Conservation (phyloP, 2,329 filamentous ascomycete species). For the Pseudogymnoascus sp. region DNA sequence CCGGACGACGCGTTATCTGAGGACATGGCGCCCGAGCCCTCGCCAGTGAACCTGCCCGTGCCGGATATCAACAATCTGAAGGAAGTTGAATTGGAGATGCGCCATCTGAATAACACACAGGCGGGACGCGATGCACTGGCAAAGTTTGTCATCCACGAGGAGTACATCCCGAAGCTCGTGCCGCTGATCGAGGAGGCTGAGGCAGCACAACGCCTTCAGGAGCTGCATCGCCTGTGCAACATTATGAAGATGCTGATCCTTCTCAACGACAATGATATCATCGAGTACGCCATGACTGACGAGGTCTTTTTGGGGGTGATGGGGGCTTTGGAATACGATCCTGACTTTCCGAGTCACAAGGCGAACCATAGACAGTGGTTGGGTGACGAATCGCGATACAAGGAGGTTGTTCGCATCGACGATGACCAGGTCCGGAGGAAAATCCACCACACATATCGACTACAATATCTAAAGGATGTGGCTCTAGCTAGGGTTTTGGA, state of each 20-base stretch:
- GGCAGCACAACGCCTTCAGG: slow-evolving; percentile 75
- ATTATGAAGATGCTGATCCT: slow-evolving; percentile 97
- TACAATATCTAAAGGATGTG: slow-evolving; percentile 98
- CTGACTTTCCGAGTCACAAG: slow-evolving; percentile 94
- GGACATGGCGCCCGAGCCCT: slow-evolving; percentile 66
- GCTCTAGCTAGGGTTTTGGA: slow-evolving; percentile 92
- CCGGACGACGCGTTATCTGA: slow-evolving; percentile 85
- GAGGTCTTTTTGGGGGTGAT: slow-evolving; percentile 85
- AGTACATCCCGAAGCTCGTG: slow-evolving; percentile 81
- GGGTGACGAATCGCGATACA: slow-evolving; percentile 79
- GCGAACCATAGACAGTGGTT: slow-evolving; percentile 94
- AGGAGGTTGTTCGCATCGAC: slow-evolving; percentile 90
- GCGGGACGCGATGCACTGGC: slow-evolving; percentile 75
- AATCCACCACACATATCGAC: slow-evolving; percentile 90
- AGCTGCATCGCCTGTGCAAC: slow-evolving; percentile 87
- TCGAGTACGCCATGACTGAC: slow-evolving; percentile 88
- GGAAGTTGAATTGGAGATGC: slow-evolving; percentile 80
- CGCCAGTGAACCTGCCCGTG: slow-evolving; percentile 64
- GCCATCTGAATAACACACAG: slow-evolving; percentile 64
- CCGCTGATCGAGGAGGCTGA: slow-evolving; percentile 83
- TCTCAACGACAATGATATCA: slow-evolving; percentile 88
- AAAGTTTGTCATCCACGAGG: slow-evolving; percentile 75
- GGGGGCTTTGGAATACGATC: slow-evolving; percentile 93
- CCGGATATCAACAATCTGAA: slow-evolving; percentile 74
- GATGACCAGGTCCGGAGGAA: slow-evolving; percentile 74